Evolutionary conservation across 805 yeast species (phyloP).

Genomic region (Gaillardinia entomophila): DNA sequence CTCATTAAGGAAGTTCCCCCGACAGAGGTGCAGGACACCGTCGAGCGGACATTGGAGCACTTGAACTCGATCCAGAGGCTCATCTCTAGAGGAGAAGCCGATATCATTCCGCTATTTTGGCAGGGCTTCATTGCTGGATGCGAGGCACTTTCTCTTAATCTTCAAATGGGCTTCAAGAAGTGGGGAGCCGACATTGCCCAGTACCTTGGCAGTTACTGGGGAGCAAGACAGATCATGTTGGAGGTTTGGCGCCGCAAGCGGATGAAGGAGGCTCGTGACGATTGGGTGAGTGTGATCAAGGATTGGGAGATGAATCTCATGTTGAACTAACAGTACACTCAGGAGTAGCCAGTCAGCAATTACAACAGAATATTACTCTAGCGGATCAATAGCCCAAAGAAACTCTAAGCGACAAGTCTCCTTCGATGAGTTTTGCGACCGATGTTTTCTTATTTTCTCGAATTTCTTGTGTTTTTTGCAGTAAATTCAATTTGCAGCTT

Average conservation of each 20-base stretch:
- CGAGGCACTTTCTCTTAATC: constrained; percentile 53
- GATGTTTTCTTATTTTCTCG: no score
- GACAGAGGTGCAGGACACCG: constrained; percentile 53
- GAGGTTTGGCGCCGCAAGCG: constrained; percentile 80
- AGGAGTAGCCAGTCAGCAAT: neutral
- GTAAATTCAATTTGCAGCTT: no score
- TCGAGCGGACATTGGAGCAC: constrained; percentile 55
- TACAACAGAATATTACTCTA: neutral
- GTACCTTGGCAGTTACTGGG: constrained; percentile 71
- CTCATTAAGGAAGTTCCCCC: constrained; percentile 54
- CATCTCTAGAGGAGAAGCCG: constrained; percentile 49
- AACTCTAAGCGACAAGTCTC: no score
- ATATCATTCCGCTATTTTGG: constrained; percentile 77
- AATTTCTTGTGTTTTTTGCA: no score
- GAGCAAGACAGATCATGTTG: constrained; percentile 75
- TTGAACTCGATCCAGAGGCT: constrained; percentile 56
- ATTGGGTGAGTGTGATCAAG: constrained; percentile 73
- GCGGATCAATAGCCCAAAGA: no score
- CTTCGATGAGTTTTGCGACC: no score
- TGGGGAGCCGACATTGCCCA: constrained; percentile 67
- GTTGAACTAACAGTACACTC: constrained; percentile 39
- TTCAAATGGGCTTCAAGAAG: constrained; percentile 61
- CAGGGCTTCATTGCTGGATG: constrained; percentile 88
- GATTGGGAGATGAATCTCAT: constrained; percentile 86
- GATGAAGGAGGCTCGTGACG: constrained; percentile 50